A percentile compares a stretch with the other conserved stretches of the same genome.
phyloP scores from a whole-genome alignment of 106 monocot genomes.

The Platanthera guangdongensis region DNA sequence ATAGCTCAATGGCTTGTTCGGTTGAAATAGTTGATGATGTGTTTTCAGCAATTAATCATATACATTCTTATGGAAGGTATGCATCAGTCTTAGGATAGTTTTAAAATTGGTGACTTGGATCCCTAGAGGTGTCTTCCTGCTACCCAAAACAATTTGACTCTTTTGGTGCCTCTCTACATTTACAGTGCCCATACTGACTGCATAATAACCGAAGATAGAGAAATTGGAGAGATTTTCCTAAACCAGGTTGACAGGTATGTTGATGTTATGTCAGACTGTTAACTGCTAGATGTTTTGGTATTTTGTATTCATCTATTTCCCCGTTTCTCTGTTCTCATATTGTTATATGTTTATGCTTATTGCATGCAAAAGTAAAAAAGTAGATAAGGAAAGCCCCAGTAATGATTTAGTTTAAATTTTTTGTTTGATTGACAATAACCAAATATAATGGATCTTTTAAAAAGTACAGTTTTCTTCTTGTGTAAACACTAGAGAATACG shows the following conservation, averaged over 20 bases:
- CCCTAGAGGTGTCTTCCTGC: not conserved
- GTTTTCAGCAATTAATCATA: constrained; percentile 75
- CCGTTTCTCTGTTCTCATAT: not conserved
- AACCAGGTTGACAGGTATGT: constrained; percentile 75
- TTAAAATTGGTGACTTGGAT: not conserved
- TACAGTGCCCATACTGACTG: constrained; percentile 92
- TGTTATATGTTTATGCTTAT: constrained; percentile 3
- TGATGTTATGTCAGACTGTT: not conserved
- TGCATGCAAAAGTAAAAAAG: not conserved
- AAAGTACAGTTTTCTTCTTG: not conserved
- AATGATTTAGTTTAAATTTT: not conserved
- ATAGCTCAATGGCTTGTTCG: constrained; percentile 81
- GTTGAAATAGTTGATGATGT: constrained; percentile 88
- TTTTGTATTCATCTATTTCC: not conserved
- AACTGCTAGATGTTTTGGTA: not conserved
- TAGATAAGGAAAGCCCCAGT: not conserved
- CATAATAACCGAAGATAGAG: constrained; percentile 61
- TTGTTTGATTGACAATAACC: not conserved
- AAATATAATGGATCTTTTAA: not conserved
- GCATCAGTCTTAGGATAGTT: not conserved
- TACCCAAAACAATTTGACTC: not conserved
- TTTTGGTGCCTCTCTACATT: constrained; percentile 1
- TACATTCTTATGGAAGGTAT: constrained; percentile 83
- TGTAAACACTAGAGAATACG: too few species aligned
- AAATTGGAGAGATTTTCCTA: constrained; percentile 71